phyloP scores from a whole-genome alignment of 495 filamentous ascomycete genomes.

The Xylaria telfairii region DNA sequence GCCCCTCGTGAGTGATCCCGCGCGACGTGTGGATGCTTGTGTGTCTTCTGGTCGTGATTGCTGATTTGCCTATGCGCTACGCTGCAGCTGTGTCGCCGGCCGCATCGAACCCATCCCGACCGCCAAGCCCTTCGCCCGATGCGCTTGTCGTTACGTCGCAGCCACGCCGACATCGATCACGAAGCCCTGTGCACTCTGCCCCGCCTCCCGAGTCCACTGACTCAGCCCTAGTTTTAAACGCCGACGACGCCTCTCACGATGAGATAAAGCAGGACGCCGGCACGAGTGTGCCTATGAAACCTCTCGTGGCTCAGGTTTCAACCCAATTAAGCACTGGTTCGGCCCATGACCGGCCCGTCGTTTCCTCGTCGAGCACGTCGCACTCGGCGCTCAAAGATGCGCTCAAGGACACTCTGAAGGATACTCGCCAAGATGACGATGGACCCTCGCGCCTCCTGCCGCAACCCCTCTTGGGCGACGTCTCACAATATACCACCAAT shows the following conservation, averaged over 20 bases:
- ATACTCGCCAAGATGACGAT: slow-evolving; percentile 31
- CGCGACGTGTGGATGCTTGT: slow-evolving; percentile 17
- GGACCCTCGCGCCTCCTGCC: slow-evolving; percentile 38
- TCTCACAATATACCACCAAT: slow-evolving; percentile 58
- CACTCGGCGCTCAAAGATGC: slow-evolving; percentile 32
- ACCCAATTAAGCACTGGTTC: slow-evolving; percentile 33
- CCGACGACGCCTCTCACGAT: slow-evolving; percentile 46
- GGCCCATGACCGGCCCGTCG: slow-evolving; percentile 29
- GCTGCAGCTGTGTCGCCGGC: slow-evolving; percentile 44
- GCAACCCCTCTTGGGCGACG: slow-evolving; percentile 54
- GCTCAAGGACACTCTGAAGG: slow-evolving; percentile 37
- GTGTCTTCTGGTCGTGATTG: slow-evolving; percentile 30
- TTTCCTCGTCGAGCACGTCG: slow-evolving; percentile 31
- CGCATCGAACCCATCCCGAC: slow-evolving; percentile 45
- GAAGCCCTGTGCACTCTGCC: slow-evolving; percentile 46
- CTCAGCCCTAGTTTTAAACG: slow-evolving; percentile 41
- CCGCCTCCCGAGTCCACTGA: slow-evolving; percentile 41
- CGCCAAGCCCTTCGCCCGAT: slow-evolving; percentile 53
- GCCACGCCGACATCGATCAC: slow-evolving; percentile 47
- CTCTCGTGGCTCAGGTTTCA: slow-evolving; percentile 52
- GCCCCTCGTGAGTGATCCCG: slow-evolving; percentile 54
- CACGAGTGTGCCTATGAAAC: slow-evolving; percentile 48
- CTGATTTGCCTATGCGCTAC: slow-evolving; percentile 41
- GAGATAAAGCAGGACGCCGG: slow-evolving; percentile 45
- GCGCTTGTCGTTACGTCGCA: slow-evolving; percentile 51